phyloP scores from a whole-genome alignment of 495 filamentous ascomycete genomes.

The Acidiella bohemica region DNA sequence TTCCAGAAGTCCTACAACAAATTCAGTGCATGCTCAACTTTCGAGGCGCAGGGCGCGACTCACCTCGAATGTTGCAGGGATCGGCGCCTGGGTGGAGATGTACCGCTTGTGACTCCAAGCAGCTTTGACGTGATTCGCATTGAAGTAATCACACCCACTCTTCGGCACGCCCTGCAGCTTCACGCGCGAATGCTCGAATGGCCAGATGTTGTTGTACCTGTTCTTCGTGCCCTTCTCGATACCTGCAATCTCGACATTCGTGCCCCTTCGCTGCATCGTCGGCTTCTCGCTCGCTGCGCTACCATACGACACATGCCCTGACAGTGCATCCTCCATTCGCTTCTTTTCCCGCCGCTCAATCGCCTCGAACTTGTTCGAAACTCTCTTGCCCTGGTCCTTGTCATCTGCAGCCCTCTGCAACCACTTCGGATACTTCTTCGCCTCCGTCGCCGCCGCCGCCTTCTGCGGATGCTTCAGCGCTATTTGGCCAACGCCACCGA shows the following conservation, averaged over 20 bases:
- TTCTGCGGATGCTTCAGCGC: constrained; percentile 54
- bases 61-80: constrained; percentile 85
- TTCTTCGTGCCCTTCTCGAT: constrained; percentile 94
- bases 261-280: background rate
- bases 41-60: constrained; percentile 28
- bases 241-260: constrained; percentile 50
- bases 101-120: constrained; percentile 72
- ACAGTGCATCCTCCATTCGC: constrained; percentile 83
- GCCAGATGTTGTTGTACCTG: constrained; percentile 93
- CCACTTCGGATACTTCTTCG: constrained; percentile 54
- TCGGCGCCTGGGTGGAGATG: constrained; percentile 87
- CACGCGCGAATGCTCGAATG: constrained; percentile 88
- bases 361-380: constrained; percentile 68
- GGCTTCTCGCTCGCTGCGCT: constrained; percentile 24
- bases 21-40: constrained; percentile 25
- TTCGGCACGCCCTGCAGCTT: constrained; percentile 53
- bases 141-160: constrained; percentile 88
- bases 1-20: constrained; percentile 75
- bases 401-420: constrained; percentile 51
- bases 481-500: constrained; percentile 87
- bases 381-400: constrained; percentile 59
- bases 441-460: constrained; percentile 34
- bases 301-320: constrained; percentile 44
- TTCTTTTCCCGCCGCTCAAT: constrained; percentile 78
- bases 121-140: constrained; percentile 75